These are phyloP conservation scores for Asterochloris erici DNA, from an alignment of 139 green algal genomes.

Conservation along the genomic window DNA sequence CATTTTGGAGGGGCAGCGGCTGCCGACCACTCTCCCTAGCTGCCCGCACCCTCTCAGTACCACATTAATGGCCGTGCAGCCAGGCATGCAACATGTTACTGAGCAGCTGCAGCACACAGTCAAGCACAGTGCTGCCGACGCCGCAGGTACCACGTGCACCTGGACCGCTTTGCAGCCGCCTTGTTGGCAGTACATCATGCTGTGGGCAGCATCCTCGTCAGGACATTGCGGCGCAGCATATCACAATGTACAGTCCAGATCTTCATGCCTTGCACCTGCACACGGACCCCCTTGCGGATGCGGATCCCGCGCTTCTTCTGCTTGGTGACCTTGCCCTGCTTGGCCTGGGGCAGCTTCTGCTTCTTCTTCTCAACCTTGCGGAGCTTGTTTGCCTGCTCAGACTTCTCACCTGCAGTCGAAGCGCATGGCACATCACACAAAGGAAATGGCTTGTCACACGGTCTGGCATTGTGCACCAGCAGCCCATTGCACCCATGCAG, in stretches of 20 bases:
- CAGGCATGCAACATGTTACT: no score
- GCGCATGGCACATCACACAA: not conserved
- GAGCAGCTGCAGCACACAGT: not conserved
- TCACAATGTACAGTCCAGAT: not conserved
- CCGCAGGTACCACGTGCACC: no score
- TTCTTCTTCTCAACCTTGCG: constrained; percentile 14
- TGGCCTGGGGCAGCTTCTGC: not conserved
- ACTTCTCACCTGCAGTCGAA: constrained; percentile 13
- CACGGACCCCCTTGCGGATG: constrained; percentile 15
- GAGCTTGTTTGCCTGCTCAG: constrained; percentile 10
- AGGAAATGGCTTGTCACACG: not conserved
- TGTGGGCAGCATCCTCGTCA: not conserved
- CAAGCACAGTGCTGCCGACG: not conserved
- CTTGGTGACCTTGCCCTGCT: constrained; percentile 2
- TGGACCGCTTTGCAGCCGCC: not conserved
- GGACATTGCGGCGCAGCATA: not conserved
- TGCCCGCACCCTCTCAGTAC: no score
- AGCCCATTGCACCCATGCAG: not conserved
- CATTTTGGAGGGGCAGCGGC: no score
- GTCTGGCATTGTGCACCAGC: not conserved
- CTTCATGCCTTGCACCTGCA: not conserved
- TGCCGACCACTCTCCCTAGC: no score
- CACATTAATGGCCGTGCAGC: no score
- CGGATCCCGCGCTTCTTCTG: constrained; percentile 16
- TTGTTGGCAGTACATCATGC: not conserved